Evolutionary conservation across 2,329 filamentous ascomycete genomes (phyloP).

Genomic region (Simplicillium aogashimaense): DNA sequence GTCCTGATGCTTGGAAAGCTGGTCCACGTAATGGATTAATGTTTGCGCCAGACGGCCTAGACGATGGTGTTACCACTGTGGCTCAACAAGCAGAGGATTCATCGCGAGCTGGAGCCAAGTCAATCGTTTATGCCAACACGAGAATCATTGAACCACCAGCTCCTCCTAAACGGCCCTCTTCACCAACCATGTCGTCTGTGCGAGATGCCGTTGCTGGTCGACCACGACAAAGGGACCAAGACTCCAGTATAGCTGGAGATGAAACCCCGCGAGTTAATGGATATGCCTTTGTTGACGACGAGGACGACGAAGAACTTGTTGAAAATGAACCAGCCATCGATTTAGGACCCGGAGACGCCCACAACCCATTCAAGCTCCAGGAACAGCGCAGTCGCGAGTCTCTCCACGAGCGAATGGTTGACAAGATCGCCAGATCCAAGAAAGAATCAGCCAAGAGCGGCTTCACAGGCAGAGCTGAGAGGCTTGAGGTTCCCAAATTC

Average conservation of each 20-base stretch:
- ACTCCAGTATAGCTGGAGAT: slow-evolving; percentile 49
- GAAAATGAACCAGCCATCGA: slow-evolving; percentile 34
- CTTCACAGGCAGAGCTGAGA: slow-evolving; percentile 47
- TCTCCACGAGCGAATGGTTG: slow-evolving; percentile 79
- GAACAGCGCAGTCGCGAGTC: slow-evolving; percentile 69
- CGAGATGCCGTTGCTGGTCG: slow-evolving; percentile 74
- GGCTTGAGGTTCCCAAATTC: slow-evolving; percentile 59
- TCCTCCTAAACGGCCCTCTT: slow-evolving; percentile 45
- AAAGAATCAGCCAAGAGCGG: slow-evolving; percentile 49
- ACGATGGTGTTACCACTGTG: slow-evolving; percentile 50
- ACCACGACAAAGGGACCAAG: slow-evolving; percentile 51
- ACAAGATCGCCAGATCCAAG: slow-evolving; percentile 66
- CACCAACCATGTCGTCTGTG: slow-evolving; percentile 76
- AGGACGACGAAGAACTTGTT: slow-evolving; percentile 37
- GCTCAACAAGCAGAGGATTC: slow-evolving; percentile 58
- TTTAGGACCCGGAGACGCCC: slow-evolving; percentile 49
- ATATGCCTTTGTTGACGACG: slow-evolving; percentile 88
- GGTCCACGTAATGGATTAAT: slow-evolving; percentile 76
- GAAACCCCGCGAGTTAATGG: slow-evolving; percentile 90
- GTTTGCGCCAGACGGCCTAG: slow-evolving; percentile 63
- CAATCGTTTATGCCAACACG: slow-evolving; percentile 76
- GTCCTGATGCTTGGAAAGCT: slow-evolving; percentile 66
- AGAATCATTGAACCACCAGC: slow-evolving; percentile 49
- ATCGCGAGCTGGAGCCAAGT: slow-evolving; percentile 67
- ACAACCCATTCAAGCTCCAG: slow-evolving; percentile 72